Percentiles rank a stretch among this genome's conserved stretches.
Conservation (phyloP, 2,329 filamentous ascomycete genomes). For the Aspergillus hortae region DNA sequence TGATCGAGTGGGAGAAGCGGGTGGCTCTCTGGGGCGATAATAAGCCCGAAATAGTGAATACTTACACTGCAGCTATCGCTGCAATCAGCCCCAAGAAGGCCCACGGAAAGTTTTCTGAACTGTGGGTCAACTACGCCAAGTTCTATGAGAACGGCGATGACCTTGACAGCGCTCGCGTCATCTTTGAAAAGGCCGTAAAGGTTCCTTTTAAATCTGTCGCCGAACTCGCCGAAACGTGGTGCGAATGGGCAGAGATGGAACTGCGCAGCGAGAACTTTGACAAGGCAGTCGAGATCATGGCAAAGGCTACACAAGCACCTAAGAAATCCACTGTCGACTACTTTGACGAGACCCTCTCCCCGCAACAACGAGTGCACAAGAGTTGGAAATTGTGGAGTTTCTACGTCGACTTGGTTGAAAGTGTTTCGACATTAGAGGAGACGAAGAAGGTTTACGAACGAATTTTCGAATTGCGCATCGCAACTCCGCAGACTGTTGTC, state of each 20-base stretch:
- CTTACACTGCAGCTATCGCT: slow-evolving; percentile 90
- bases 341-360: slow-evolving; percentile 89
- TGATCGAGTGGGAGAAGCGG: slow-evolving; percentile 94
- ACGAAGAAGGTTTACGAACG: slow-evolving; percentile 93
- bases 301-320: slow-evolving; percentile 92
- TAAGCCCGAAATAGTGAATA: slow-evolving; percentile 83
- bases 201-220: slow-evolving; percentile 97
- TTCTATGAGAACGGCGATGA: slow-evolving; percentile 91
- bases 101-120: slow-evolving; percentile 84
- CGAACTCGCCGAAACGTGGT: slow-evolving; percentile 97
- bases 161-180: slow-evolving; percentile 77
- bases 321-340: slow-evolving; percentile 99
- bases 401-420: slow-evolving; percentile 96
- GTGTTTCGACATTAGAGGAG: slow-evolving; percentile 84
- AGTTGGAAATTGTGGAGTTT: slow-evolving; percentile 99
- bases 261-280: slow-evolving; percentile 94
- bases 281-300: slow-evolving; percentile 91
- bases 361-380: slow-evolving; percentile 96
- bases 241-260: slow-evolving; percentile 98
- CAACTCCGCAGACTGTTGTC: slow-evolving; percentile 95
- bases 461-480: slow-evolving; percentile 96
- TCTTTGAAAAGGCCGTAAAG: slow-evolving; percentile 97
- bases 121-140: slow-evolving; percentile 96
- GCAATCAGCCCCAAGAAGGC: slow-evolving; percentile 94
- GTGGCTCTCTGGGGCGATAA: slow-evolving; percentile 96